Base-by-base conservation (phyloP, 148 eudicot species). In the Silene uniflora region DNA sequence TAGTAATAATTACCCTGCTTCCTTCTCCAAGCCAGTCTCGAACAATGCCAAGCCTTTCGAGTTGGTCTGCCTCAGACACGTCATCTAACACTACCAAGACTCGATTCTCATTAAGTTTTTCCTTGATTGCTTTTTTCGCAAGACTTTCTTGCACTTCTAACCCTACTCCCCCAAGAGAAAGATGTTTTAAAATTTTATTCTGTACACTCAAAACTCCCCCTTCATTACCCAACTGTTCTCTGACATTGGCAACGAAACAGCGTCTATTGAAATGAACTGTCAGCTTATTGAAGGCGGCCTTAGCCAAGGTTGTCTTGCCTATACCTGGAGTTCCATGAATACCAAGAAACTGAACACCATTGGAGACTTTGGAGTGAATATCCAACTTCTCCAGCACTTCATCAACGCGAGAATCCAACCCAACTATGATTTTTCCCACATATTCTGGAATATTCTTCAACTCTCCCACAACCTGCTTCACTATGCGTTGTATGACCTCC, bases 241-340 rank as follows among this genome's bases (percentile, higher is more conserved):
- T 81, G 25, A 86, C 79, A 67, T 87, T 76, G 18, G 86, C 63
- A 19, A 88, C 80, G 77, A 86, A 86, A 71, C 86, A 67, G 19
- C 89, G 89, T 42, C 54, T 60, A 67, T 73, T 77, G 62, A 88
- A 90, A 23, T 63, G 69, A 68, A 29, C 62, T 8, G 78, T 77
- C 9, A 90, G 88, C 80, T 81, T 83, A 80, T 86, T 90, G 70
- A 75, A 90, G 29, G 81, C 79, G 16, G 91, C 87, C 79, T 88
- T 90, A 35, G 91, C 89, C 59, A 90, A 76, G 69, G 93, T 90
- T 55, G 93, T 89, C 81, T 89, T 89, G 55, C 93, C 93, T 76
- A 89, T 80, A 49, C 93, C 93, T 49, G 89, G 89, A 52, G 80
- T 76, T 22, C 93, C 93, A 61, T 80, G 88, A 46, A 90, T 44